A percentile compares a stretch with the other conserved stretches of the same genome.
Evolutionary conservation across 2,329 filamentous ascomycete genomes (phyloP).

Genomic region (Fragosphaeria purpurea): DNA sequence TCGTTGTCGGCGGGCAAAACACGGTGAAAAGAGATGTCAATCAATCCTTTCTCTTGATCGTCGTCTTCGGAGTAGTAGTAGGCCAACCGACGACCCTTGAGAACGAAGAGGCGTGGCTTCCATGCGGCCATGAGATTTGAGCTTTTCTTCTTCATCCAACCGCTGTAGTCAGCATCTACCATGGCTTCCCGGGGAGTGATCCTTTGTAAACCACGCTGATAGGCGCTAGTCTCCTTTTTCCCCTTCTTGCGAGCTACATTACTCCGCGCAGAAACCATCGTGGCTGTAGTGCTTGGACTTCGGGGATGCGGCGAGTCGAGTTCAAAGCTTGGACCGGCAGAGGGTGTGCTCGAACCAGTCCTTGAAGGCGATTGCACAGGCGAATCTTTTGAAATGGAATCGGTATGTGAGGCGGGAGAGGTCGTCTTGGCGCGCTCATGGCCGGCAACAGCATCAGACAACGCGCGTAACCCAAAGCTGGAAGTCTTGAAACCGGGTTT

Average conservation of each 20-base stretch:
- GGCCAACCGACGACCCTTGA: conserved; percentile 80
- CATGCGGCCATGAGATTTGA: conserved; percentile 94
- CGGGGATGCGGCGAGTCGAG: conserved; percentile 63
- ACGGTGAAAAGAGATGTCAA: conserved; percentile 94
- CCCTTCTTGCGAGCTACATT: conserved; percentile 51
- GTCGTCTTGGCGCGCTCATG: conserved; percentile 41
- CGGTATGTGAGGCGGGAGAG: conserved; percentile 38
- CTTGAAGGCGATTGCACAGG: conserved; percentile 55
- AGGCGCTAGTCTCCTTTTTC: conserved; percentile 93
- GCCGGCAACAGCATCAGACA: conserved; percentile 63
- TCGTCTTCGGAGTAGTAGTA: conserved; percentile 97
- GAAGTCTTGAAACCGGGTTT: conserved; percentile 41
- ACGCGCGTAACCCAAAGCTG: conserved; percentile 65
- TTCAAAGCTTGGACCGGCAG: conserved; percentile 61
- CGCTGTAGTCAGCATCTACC: conserved; percentile 78
- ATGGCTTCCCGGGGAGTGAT: conserved; percentile 77
- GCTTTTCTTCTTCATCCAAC: conserved; percentile 99
- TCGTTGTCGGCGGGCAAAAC: conserved; percentile 94
- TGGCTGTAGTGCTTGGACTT: conserved; percentile 39
- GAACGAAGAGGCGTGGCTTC: conserved; percentile 93
- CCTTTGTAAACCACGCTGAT: conserved; percentile 75
- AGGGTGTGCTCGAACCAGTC: conserved; percentile 66
- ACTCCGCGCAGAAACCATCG: conserved; percentile 37
- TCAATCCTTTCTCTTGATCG: conserved; percentile 84
- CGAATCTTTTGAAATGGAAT: conserved; percentile 42